These are phyloP conservation scores for Gastrolobium bilobum DNA, from an alignment of 306 rosid genomes.

Conservation along the genomic window DNA sequence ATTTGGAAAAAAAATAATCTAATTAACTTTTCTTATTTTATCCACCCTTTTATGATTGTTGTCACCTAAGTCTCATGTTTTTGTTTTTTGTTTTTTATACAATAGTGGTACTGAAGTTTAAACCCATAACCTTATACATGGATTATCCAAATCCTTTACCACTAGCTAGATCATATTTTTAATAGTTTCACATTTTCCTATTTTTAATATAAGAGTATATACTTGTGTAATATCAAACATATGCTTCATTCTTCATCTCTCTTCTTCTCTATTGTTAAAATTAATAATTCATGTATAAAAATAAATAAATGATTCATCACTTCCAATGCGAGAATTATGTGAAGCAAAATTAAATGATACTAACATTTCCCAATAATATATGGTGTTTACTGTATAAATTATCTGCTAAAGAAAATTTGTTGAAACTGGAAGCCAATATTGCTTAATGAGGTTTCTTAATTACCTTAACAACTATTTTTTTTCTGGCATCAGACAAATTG, in stretches of 20 bases:
- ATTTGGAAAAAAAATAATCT: too few relatives aligned
- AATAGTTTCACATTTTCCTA: too few relatives aligned
- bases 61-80: too few relatives aligned
- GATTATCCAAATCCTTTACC: too few relatives aligned
- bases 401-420: not conserved
- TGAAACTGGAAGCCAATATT: conserved; percentile 45
- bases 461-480: conserved; percentile 46
- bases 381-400: conserved; percentile 31
- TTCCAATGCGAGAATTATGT: not conserved
- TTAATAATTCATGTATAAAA: not conserved
- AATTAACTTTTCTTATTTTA: too few relatives aligned
- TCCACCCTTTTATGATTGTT: too few relatives aligned
- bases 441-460: conserved; percentile 48
- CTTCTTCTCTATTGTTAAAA: not conserved
- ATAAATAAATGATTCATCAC: not conserved
- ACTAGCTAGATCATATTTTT: too few relatives aligned
- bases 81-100: too few relatives aligned
- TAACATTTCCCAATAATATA: not conserved
- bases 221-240: not conserved
- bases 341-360: not conserved
- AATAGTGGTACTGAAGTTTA: too few relatives aligned
- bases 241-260: not conserved
- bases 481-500: conserved; percentile 31
- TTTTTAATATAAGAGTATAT: too few relatives aligned
- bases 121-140: too few relatives aligned